Evolutionary conservation across 2,329 filamentous ascomycete species (phyloP).

Genomic region (Xenosphaeropsis pyriputrescens): DNA sequence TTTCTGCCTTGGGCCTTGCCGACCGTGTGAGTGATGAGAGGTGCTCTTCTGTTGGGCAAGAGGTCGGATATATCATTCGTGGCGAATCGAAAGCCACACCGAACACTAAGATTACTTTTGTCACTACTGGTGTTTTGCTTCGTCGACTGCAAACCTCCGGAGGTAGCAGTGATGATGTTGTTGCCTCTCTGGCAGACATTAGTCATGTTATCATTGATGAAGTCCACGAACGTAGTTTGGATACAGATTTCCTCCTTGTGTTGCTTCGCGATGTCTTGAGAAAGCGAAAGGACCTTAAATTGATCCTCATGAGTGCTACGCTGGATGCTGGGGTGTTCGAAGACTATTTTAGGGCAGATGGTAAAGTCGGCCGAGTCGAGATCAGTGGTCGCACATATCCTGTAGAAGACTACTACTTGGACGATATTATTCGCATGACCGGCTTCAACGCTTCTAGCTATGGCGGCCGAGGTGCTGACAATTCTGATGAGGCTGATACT

Average conservation of each 20-base stretch:
- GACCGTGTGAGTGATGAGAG: conserved; percentile 91
- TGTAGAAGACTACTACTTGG: conserved; percentile 78
- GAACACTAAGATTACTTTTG: conserved; percentile 81
- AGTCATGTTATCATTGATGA: conserved; percentile 95
- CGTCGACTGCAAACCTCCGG: conserved; percentile 84
- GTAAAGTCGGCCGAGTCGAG: conserved; percentile 64
- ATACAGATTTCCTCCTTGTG: conserved; percentile 87
- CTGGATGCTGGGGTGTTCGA: conserved; percentile 79
- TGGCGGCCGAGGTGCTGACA: conserved; percentile 20
- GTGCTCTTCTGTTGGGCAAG: conserved; percentile 65
- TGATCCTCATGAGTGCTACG: conserved; percentile 93
- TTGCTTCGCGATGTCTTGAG: conserved; percentile 71
- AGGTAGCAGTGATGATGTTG: conserved; percentile 63
- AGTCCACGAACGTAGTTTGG: conserved; percentile 87
- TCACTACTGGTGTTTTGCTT: conserved; percentile 87
- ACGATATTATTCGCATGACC: conserved; percentile 72
- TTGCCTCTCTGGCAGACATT: conserved; percentile 71
- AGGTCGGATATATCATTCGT: conserved; percentile 84
- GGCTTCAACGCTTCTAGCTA: conserved; percentile 38
- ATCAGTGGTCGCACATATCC: conserved; percentile 84
- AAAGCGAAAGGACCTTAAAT: conserved; percentile 63
- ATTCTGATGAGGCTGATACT: conserved; percentile 26
- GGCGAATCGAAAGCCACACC: conserved; percentile 68
- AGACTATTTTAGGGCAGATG: conserved; percentile 62
- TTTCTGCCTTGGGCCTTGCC: conserved; percentile 84